Evolutionary conservation across 2,329 filamentous ascomycete species (phyloP).

Genomic region (Ramularia endophylla): DNA sequence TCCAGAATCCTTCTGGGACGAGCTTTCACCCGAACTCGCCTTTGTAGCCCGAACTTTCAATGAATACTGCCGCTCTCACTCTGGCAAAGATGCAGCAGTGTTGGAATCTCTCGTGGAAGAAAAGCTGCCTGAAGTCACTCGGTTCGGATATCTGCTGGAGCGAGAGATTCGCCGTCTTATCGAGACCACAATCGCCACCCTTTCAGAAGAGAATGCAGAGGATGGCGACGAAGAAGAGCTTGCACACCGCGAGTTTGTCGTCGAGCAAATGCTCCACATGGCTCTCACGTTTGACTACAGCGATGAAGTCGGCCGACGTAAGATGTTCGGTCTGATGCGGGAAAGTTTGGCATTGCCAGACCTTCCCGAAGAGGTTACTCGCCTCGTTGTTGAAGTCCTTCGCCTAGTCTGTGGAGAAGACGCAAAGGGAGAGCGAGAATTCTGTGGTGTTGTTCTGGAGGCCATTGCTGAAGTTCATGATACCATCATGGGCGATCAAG

Average conservation of each 20-base stretch:
- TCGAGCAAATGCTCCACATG: slow-evolving; percentile 91
- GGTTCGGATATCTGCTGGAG: slow-evolving; percentile 79
- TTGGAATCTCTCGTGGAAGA: slow-evolving; percentile 75
- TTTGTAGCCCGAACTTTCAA: slow-evolving; percentile 93
- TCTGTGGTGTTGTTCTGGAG: slow-evolving; percentile 80
- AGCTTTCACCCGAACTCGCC: slow-evolving; percentile 73
- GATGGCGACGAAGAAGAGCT: slow-evolving; percentile 69
- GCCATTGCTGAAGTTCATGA: slow-evolving; percentile 96
- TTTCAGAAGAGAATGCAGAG: slow-evolving; percentile 48
- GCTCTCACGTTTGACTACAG: slow-evolving; percentile 89
- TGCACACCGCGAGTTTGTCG: slow-evolving; percentile 88
- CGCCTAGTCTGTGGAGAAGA: slow-evolving; percentile 75
- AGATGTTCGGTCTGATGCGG: slow-evolving; percentile 89
- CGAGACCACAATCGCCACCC: slow-evolving; percentile 54
- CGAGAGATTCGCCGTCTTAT: slow-evolving; percentile 68
- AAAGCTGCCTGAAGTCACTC: slow-evolving; percentile 91
- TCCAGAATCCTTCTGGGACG: slow-evolving; percentile 68
- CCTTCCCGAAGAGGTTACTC: slow-evolving; percentile 86
- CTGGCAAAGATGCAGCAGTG: background rate
- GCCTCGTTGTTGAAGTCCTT: slow-evolving; percentile 75
- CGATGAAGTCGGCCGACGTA: slow-evolving; percentile 90
- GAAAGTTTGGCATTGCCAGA: slow-evolving; percentile 80
- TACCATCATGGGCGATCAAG: slow-evolving; percentile 68
- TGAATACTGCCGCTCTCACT: slow-evolving; percentile 66
- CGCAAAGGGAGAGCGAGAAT: slow-evolving; percentile 69